Evolutionary conservation across 352 stramenopile genomes (phyloP).

Genomic region (Globisporangium mamillatum): DNA sequence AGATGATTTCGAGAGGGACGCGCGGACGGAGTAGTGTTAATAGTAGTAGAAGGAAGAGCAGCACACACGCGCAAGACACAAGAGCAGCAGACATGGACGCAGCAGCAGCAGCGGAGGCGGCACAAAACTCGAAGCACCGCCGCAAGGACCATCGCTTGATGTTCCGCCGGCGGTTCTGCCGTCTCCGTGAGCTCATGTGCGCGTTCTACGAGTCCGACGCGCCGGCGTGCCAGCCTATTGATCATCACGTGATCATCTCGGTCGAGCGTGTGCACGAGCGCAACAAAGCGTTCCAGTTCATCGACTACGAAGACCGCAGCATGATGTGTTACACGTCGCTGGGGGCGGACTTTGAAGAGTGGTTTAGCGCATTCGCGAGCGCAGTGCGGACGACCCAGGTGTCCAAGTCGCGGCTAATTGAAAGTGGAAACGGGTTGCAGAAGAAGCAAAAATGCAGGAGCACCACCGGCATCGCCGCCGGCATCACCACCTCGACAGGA

Average conservation of each 20-base stretch:
- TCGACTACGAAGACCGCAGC: conserved; percentile 41
- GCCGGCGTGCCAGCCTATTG: conserved; percentile 15
- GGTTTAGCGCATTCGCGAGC: conserved; percentile 35
- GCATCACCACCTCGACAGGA: neutral
- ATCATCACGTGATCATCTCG: conserved; percentile 39
- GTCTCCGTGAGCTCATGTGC: conserved; percentile 39
- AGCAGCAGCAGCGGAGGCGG: neutral
- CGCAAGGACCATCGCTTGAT: neutral
- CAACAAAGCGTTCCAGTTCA: conserved; percentile 49
- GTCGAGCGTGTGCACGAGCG: conserved; percentile 33
- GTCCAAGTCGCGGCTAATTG: conserved; percentile 20
- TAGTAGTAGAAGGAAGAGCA: neutral
- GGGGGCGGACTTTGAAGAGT: conserved; percentile 44
- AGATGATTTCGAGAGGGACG: neutral
- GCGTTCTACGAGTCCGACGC: conserved; percentile 36
- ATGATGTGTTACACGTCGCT: conserved; percentile 39
- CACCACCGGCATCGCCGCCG: too few relatives aligned
- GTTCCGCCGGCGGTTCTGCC: conserved; percentile 37
- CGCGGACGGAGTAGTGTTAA: neutral
- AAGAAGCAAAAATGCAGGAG: neutral
- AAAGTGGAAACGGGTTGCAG: neutral
- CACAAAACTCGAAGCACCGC: neutral
- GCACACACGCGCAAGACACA: neutral
- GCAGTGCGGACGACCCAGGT: conserved; percentile 37
- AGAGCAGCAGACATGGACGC: neutral